Evolutionary conservation across 371 early-diverging fungal genomes (phyloP), one percentile per base, ranked within the genome.

Genomic region (Lichtheimia corymbifera): DNA sequence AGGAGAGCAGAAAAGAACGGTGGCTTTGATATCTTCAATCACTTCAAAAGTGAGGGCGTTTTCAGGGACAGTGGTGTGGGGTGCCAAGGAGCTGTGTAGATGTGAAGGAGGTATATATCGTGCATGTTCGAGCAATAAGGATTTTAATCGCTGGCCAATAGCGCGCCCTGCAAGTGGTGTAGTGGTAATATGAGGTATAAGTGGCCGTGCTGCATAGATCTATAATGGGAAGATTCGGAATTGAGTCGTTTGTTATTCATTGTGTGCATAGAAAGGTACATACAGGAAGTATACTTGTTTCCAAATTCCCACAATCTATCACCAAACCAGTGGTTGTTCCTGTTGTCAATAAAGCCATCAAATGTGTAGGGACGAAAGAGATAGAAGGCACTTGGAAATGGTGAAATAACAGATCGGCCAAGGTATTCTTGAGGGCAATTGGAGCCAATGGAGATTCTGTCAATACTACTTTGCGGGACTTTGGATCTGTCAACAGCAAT

Each of bases 391-490:
- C 87, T 72, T 90, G 88, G 50, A 96, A 76, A 63, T 88, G 83
- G 17, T 89, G 84, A 64, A 95, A 92, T 18, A 96, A 67, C 20
- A 93, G 80, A 43, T 79, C 82, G 1, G 88, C 89, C 56, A 94
- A 79, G 13, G 84, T 73, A 51, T 85, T 77, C 64, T 93, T 93
- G n/a, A 94, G 60, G n/a, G 74, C 78, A 15, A 89, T 62, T 0
- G 94, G 93, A 41, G 90, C 68, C 64, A 93, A 66, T 1, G 91
- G 87, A 0, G 91, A 85, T 68, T 95, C 96, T 45, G 89, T 91
- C 25, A 96, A 61, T 27, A 93, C 87, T n/a, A 95, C 94, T 71
- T 92, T 93, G 43, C 93, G 84, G 49, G 88, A 83, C 67, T 91
- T 91, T 4, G 96, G 86, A 70, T 96, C 96, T 14, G 91, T 87